Evolutionary conservation across 2,329 filamentous ascomycete genomes (phyloP), one percentile per base, ranked within the genome.

Genomic region (Ceratocystis lukuohia): DNA sequence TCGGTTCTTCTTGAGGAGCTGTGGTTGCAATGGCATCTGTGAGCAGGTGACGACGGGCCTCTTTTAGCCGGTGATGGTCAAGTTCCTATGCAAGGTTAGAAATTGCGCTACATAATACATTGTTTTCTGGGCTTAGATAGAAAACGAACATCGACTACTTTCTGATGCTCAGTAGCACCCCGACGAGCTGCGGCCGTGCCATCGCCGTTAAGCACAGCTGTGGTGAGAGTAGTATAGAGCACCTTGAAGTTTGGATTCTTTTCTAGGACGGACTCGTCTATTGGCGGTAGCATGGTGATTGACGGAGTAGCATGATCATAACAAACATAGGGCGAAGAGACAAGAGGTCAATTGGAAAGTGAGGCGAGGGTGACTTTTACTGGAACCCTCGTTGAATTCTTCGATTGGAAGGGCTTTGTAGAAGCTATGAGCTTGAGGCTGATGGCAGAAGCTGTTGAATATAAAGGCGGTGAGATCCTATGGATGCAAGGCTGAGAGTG

Each of bases 191-290:
- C 82, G 1, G 82, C 83, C 7, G 84, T 83, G 1, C 81, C 83
- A 73, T 86, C 81, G 0, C 79, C 73, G 69, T 84, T 83, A 4
- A 87, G 77, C 30, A 85, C 72, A 1, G 76, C 76, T 1, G 77
- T 80, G 5, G 80, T 82, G 59, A 87, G 75, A 12, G 77, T 81
- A 17, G 74, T 76, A 73, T 86, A 83, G 4, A 87, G 77, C 44
- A 77, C 76, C n/a, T 81, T 80, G 70, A 87, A 87, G 25, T 82
- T 78, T 0, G 84, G 84, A 69, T 87, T 86, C 67, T 76, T 78
- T 64, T 78, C 73, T 1, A 87, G 72, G 20, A 86, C 75, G 0
- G 77, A 70, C 7, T 80, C 76, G 22, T 86, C 83, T 7, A 86
- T 74, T 0, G 82, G 83, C 0, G 84, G 84, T 1, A 86, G 74